phyloP scores from a whole-genome alignment of 371 early-diverging fungal genomes.

The Syncephalastrum racemosum region DNA sequence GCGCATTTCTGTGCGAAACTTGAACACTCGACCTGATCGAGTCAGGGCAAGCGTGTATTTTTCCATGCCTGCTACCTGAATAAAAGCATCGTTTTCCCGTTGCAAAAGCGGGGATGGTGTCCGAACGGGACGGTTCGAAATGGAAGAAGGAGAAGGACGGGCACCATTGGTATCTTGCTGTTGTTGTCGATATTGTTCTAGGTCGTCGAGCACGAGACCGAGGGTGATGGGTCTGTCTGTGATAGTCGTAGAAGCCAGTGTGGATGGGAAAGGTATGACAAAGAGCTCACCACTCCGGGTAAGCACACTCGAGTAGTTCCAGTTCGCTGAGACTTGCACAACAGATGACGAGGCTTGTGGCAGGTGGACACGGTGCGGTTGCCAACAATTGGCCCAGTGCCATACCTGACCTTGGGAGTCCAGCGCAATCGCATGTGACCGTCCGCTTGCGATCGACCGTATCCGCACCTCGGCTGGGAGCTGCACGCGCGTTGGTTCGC shows the following conservation, averaged over 20 bases:
- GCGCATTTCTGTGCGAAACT: conserved; percentile 1
- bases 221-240: too few relatives aligned
- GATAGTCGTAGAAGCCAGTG: too few relatives aligned
- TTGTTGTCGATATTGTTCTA: neutral
- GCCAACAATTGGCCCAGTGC: conserved; percentile 34
- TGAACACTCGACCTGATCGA: conserved; percentile 11
- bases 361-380: conserved; percentile 20
- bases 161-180: too few relatives aligned
- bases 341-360: conserved; percentile 6
- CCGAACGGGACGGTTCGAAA: too few relatives aligned
- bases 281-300: conserved; percentile 26
- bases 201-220: too few relatives aligned
- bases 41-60: conserved; percentile 11
- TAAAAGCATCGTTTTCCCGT: conserved; percentile 3
- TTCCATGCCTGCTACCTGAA: conserved; percentile 14
- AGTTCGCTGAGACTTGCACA: conserved; percentile 34
- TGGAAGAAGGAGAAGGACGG: too few relatives aligned
- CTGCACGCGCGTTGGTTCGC: conserved; percentile 11
- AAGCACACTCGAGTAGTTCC: conserved; percentile 29
- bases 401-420: conserved; percentile 27
- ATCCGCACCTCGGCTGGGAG: conserved; percentile 11
- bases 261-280: conserved; percentile 25
- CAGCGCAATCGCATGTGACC: conserved; percentile 36
- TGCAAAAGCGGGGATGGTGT: neutral
- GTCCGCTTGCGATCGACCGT: conserved; percentile 22